Base-by-base conservation (phyloP, 495 filamentous ascomycete genomes). In the Penicillium subrubescens region DNA sequence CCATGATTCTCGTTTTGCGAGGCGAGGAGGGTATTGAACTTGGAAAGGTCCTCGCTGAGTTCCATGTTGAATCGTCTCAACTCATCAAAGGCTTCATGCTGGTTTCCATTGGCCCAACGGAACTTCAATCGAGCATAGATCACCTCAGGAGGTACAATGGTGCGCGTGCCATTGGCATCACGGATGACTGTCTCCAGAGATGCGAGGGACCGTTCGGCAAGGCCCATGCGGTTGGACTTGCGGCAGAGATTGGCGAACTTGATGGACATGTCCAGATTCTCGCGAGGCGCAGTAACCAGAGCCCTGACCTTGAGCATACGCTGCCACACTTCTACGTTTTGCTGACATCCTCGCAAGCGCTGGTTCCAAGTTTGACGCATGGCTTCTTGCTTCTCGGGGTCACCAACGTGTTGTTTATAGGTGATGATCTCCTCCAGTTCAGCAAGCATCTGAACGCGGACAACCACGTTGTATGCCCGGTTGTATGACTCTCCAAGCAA, bases 251-350 rank as follows among this genome's bases (percentile, higher is more conserved):
- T 98, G 63, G 96, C 92, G 70, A 97, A 98, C 72, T 99, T 99
- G 80, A 98, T 97, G 84, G 91, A 96, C 93, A 98, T 98, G 70
- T 95, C 90, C 83, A 96, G 91, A 67, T 98, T 97, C 73, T 99
- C 94, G 33, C 85, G 87, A 5, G 95, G 93, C 12, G 85, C 86
- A 56, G 97, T 94, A 54, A 99, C 95, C 51, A 99, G 86, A 17
- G 91, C 91, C 63, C 96, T 86, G 41, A 98, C 91, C 73, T 97
- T 96, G 27, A 99, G 87, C 92, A 96, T 98, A 46, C 96, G 85
- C 73, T 97, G 93, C 95, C 95, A 99, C 8, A 97, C 93, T 68
- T 99, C 95, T 23, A 97, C 94, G 68, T 98, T 98, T 44, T 94
- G 89, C 74, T 98, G 94, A 67, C 95, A 97, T 23, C 95, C 95